A percentile compares a stretch with the other conserved stretches of the same genome.
phyloP scores from a whole-genome alignment of 352 stramenopile genomes.

The Pythium pyrilobum region DNA sequence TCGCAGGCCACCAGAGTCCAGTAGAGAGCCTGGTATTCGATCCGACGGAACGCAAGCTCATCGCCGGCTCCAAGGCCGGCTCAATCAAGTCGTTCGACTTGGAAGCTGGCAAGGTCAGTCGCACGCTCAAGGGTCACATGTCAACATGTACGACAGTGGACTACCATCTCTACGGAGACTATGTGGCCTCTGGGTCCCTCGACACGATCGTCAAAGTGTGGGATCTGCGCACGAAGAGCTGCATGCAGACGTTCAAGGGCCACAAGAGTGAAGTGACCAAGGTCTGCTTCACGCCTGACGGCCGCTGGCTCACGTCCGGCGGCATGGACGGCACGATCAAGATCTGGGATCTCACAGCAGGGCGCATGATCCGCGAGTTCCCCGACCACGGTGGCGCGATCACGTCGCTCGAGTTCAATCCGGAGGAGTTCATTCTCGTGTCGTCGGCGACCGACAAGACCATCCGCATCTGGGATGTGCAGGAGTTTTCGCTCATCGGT shows the following conservation, averaged over 20 bases:
- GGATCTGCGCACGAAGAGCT: conserved; percentile 81
- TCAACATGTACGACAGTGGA: conserved; percentile 75
- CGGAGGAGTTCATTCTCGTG: conserved; percentile 82
- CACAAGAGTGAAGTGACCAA: conserved; percentile 72
- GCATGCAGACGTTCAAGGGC: conserved; percentile 85
- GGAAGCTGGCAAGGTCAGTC: conserved; percentile 69
- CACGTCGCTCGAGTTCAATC: conserved; percentile 80
- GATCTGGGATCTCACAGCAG: conserved; percentile 82
- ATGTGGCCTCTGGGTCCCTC: conserved; percentile 72
- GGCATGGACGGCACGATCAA: conserved; percentile 67
- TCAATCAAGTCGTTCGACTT: conserved; percentile 85
- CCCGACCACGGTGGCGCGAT: conserved; percentile 68
- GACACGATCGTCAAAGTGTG: conserved; percentile 87
- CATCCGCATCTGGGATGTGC: conserved; percentile 83
- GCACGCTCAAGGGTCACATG: conserved; percentile 82
- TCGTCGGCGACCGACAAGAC: conserved; percentile 72
- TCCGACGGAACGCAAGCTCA: conserved; percentile 64
- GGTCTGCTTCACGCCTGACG: conserved; percentile 76
- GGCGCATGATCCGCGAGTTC: conserved; percentile 72
- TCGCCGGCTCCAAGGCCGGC: conserved; percentile 71
- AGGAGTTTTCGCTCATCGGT: conserved; percentile 75
- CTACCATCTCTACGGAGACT: conserved; percentile 84
- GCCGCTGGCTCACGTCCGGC: conserved; percentile 78
- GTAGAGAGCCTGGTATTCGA: conserved; percentile 83
- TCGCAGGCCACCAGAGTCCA: conserved; percentile 66